phyloP scores from a whole-genome alignment of 768 basidiomycete genomes.

The Coprinopsis marcescibilis region DNA sequence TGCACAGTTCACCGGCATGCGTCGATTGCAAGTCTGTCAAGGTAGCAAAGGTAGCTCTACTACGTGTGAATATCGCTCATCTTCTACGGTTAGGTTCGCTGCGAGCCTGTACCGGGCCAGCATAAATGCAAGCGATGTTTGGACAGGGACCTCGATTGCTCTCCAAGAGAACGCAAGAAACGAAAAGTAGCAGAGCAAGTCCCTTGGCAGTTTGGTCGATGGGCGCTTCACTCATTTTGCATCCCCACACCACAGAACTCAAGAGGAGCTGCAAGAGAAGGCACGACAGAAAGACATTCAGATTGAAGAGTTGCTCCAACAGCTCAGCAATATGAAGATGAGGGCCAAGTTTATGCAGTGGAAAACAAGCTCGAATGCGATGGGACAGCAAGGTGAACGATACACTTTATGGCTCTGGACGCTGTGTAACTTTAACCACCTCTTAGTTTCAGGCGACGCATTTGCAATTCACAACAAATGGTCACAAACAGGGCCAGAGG shows the following conservation, averaged over 20 bases:
- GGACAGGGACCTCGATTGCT: slow-evolving; percentile 39
- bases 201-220: too few species aligned
- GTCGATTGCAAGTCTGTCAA: slow-evolving; percentile 55
- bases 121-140: slow-evolving; percentile 44
- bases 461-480: slow-evolving; percentile 15
- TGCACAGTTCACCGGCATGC: slow-evolving; percentile 43
- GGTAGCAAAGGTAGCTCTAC: slow-evolving; percentile 21
- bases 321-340: slow-evolving; percentile 36
- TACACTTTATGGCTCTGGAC: background rate
- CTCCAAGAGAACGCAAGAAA: slow-evolving; percentile 46
- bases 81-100: slow-evolving; percentile 36
- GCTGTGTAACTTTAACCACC: slow-evolving; percentile 5
- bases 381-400: slow-evolving; percentile 8
- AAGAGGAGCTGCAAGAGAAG: slow-evolving; percentile 46
- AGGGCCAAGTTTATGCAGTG: slow-evolving; percentile 37
- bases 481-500: slow-evolving; percentile 27
- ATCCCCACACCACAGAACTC: slow-evolving; percentile 30
- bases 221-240: background rate
- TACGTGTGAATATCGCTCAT: background rate
- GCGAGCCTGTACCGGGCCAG: slow-evolving; percentile 43
- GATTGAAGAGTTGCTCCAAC: slow-evolving; percentile 37
- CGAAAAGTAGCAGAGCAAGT: slow-evolving; percentile 52
- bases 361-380: slow-evolving; percentile 28
- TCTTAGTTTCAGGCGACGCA: slow-evolving; percentile 2
- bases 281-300: slow-evolving; percentile 40